These are phyloP conservation scores for Suillus hirtellus DNA, from an alignment of 768 basidiomycete species.

Conservation along the genomic window DNA sequence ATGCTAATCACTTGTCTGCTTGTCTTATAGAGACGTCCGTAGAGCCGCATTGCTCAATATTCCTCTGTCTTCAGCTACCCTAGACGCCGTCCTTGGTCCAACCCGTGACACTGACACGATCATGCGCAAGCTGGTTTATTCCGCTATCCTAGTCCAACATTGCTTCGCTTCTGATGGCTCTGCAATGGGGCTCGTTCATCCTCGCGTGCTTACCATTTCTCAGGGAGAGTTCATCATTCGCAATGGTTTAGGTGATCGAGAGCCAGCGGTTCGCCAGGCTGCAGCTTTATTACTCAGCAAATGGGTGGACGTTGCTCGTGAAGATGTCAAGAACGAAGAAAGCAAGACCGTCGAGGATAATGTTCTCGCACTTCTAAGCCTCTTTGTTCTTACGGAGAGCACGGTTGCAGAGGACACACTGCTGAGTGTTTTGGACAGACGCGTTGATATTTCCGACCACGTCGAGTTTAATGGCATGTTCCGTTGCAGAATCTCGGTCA, in stretches of 20 bases:
- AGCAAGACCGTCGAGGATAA: conserved; percentile 16
- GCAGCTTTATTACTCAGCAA: conserved; percentile 67
- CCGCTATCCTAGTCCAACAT: conserved; percentile 50
- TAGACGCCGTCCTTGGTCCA: conserved; percentile 70
- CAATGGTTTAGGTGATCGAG: conserved; percentile 86
- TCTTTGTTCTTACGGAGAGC: too few species aligned
- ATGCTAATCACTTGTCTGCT: conserved; percentile 1
- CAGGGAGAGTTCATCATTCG: conserved; percentile 79
- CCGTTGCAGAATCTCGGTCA: background rate
- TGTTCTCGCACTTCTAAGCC: too few species aligned
- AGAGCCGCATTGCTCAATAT: conserved; percentile 75
- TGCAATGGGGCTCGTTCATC: conserved; percentile 61
- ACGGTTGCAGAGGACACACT: conserved; percentile 55
- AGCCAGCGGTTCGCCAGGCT: conserved; percentile 67
- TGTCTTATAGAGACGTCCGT: conserved; percentile 74
- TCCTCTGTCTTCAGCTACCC: conserved; percentile 51
- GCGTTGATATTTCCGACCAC: conserved; percentile 63
- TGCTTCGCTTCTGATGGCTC: conserved; percentile 32
- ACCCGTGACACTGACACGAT: conserved; percentile 77
- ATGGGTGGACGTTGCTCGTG: conserved; percentile 69
- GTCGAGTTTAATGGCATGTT: conserved; percentile 69
- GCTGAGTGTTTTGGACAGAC: conserved; percentile 65
- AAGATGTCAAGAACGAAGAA: conserved; percentile 40
- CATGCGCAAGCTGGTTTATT: conserved; percentile 75
- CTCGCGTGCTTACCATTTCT: conserved; percentile 60